Evolutionary conservation across 2,329 filamentous ascomycete species (phyloP).

Genomic region (Malbranchea cinnamomea): DNA sequence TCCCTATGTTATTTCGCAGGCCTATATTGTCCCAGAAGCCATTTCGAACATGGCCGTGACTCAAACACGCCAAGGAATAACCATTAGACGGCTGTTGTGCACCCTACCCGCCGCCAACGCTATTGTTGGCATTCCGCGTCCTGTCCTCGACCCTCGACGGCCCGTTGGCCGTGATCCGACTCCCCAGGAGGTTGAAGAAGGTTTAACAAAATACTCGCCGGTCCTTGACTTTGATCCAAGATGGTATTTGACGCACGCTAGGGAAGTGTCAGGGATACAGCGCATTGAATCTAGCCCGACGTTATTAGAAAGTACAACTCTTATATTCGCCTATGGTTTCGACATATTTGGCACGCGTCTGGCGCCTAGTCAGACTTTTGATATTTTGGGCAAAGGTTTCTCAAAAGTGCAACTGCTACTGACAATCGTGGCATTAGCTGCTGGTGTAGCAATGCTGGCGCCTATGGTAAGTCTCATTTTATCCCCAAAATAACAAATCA

Average conservation of each 20-base stretch:
- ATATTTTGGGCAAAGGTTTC: slow-evolving; percentile 85
- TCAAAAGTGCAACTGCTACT: slow-evolving; percentile 73
- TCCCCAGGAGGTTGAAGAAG: slow-evolving; percentile 66
- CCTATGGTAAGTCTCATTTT: slow-evolving; percentile 62
- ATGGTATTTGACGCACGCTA: slow-evolving; percentile 63
- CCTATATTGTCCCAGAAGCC: slow-evolving; percentile 66
- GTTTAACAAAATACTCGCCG: slow-evolving; percentile 60
- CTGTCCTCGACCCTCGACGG: slow-evolving; percentile 68
- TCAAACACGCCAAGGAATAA: slow-evolving; percentile 83
- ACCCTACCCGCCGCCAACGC: slow-evolving; percentile 58
- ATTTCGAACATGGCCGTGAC: slow-evolving; percentile 70
- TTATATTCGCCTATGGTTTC: slow-evolving; percentile 75
- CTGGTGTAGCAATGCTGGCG: slow-evolving; percentile 61
- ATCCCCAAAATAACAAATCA: not conserved
- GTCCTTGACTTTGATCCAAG: slow-evolving; percentile 72
- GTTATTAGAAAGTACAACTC: slow-evolving; percentile 76
- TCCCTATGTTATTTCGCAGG: slow-evolving; percentile 64
- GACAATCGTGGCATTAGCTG: slow-evolving; percentile 66
- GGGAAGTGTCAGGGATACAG: slow-evolving; percentile 63
- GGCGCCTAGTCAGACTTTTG: slow-evolving; percentile 78
- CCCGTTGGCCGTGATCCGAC: slow-evolving; percentile 75
- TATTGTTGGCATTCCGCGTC: slow-evolving; percentile 65
- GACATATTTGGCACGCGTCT: slow-evolving; percentile 81
- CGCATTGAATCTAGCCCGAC: slow-evolving; percentile 62
- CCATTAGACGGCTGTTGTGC: slow-evolving; percentile 65